Evolutionary conservation across 202 grass and related monocot genomes (phyloP), one percentile per base, ranked within the genome.

Genomic region (Brachypodium distachyon): DNA sequence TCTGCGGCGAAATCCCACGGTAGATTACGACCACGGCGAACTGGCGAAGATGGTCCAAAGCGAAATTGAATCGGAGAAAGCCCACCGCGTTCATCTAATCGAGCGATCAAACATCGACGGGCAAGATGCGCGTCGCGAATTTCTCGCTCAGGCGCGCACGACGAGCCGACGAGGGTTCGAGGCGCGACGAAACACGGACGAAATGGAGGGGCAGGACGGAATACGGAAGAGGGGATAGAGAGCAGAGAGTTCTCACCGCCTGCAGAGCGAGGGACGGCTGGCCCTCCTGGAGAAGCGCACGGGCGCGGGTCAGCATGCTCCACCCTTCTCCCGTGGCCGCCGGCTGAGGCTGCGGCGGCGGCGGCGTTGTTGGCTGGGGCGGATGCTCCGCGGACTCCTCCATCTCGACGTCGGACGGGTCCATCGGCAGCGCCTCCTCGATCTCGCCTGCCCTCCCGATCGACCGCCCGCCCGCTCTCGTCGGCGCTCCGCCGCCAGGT

Each of bases 211-310:
- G 53, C 44, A 59, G 4, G n/a, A n/a, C n/a, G n/a, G n/a, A n/a
- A n/a, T n/a, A n/a, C 19, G 61, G 73, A 7, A 40, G 40, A 54
- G 56, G 48, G 18, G 39, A 52, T 32, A 52, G 78, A 14, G 52
- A 40, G 29, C 11, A 29, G 37, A 25, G 9, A 17, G 73, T 48
- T 54, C 86, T 88, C 78, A 96, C 93, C 84, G 79, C 60, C 74
- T 96, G 93, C 54, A 96, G 93, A 61, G 93, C 93, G 19, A 79
- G 84, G 33, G 93, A 90, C 61, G 93, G 93, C 57, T 86, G 90
- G 73, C 93, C 93, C 79, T 92, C 86, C 58, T 80, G 36, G 61
- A 92, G 81, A 32, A 96, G 87, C 42, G 41, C 75, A 11, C 93
- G 89, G 69, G 90, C 93, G 78, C 78, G 83, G 53, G 81, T 58